A percentile compares a stretch with the other conserved stretches of the same genome.
These are phyloP conservation scores for Nasturtium officinale DNA, from an alignment of 345 rosid genomes.

Conservation along the genomic window DNA sequence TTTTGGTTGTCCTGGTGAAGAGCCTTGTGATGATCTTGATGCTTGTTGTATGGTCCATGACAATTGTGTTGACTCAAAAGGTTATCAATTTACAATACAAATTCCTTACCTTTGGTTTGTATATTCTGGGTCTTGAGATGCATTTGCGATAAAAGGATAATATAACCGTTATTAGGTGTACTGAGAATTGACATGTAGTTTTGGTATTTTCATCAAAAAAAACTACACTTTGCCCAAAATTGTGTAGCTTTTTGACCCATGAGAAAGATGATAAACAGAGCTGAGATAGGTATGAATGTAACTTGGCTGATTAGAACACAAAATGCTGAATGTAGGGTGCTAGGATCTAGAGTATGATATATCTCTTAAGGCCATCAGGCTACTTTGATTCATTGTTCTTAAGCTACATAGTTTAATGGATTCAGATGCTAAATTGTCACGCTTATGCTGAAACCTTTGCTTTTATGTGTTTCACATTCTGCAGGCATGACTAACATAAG, in stretches of 20 bases:
- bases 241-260: not conserved
- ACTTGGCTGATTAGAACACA: not conserved
- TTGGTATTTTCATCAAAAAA: not conserved
- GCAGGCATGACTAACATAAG: slow-evolving; percentile 66
- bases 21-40: slow-evolving; percentile 86
- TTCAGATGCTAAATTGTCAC: slow-evolving; percentile 5
- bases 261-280: slow-evolving; percentile 2
- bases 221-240: not conserved
- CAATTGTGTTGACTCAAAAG: slow-evolving; percentile 76
- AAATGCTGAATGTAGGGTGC: not conserved
- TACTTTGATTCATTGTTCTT: not conserved
- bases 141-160: not conserved
- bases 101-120: not conserved
- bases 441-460: not conserved
- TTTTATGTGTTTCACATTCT: slow-evolving; percentile 6
- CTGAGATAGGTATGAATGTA: not conserved
- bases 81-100: slow-evolving; percentile 38
- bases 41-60: slow-evolving; percentile 90
- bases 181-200: not conserved
- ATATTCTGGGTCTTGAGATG: not conserved
- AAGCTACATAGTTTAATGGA: not conserved
- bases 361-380: not conserved
- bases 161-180: not conserved
- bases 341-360: not conserved
- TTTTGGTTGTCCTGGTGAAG: slow-evolving; percentile 86